Evolutionary conservation across 2,329 filamentous ascomycete genomes (phyloP).

Genomic region (Neonectria coccinea): DNA sequence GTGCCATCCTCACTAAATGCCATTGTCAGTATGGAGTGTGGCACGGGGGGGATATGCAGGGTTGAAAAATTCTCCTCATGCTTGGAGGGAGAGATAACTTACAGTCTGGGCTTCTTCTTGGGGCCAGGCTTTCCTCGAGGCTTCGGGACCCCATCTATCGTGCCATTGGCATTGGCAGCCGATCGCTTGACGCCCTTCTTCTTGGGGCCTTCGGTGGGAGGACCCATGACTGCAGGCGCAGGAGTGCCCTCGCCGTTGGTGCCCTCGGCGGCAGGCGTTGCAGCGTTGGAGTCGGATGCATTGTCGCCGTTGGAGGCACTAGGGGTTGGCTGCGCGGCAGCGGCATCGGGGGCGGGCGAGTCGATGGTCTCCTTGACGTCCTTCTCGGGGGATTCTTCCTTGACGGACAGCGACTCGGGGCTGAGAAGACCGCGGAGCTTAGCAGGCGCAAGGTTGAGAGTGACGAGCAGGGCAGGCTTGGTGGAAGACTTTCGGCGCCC

Average conservation of each 20-base stretch:
- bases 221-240: constrained; percentile 67
- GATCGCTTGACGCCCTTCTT: constrained; percentile 81
- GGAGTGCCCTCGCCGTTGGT: constrained; percentile 64
- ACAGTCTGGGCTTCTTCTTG: constrained; percentile 96
- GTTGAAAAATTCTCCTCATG: constrained; percentile 14
- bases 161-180: constrained; percentile 72
- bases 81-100: constrained; percentile 59
- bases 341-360: constrained; percentile 58
- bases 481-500: constrained; percentile 54
- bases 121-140: constrained; percentile 89
- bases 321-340: constrained; percentile 48
- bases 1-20: constrained; percentile 69
- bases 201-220: constrained; percentile 72
- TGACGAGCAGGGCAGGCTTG: constrained; percentile 59
- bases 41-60: not conserved
- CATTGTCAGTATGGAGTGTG: constrained; percentile 46
- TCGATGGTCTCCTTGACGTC: constrained; percentile 54
- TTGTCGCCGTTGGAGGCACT: constrained; percentile 64
- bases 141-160: constrained; percentile 73
- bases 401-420: constrained; percentile 51
- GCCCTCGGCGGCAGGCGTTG: constrained; percentile 67
- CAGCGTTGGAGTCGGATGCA: constrained; percentile 69
- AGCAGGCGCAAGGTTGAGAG: constrained; percentile 63
- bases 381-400: constrained; percentile 57
- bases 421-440: constrained; percentile 64